Evolutionary conservation across 345 rosid genomes (phyloP), one percentile per base, ranked within the genome.

Genomic region (Clarkia xantiana): DNA sequence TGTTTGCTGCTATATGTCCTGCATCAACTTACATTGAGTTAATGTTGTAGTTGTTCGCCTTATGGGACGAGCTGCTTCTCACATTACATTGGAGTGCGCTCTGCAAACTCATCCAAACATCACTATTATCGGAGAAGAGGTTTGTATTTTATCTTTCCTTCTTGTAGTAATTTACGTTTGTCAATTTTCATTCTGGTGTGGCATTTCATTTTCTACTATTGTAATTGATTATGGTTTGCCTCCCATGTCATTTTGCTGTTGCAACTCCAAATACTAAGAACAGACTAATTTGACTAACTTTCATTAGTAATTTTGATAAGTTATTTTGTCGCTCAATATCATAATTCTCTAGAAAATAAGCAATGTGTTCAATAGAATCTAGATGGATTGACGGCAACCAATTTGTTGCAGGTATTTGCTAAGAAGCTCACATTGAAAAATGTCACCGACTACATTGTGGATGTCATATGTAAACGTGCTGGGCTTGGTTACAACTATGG

Each of bases 61-160:
- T 51, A 93, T 93, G 99, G 99, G 99, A 40, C 99, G 99, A 65
- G 95, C 89, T 18, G 98, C 98, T 57, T 91, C 98, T 18, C 98
- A 91, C 53, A 86, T 91, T 70, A 86, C 98, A 45, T 73, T 91
- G 55, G 96, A 91, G 67, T 86, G 98, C 47, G 98, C 98, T 61
- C 65, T 91, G 72, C 96, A 91, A 73, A 86, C 98, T 47, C 97
- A 86, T 65, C 96, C 97, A 1, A 90, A 86, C 68, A 75, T 91
- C 56, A 84, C 98, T 34, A 62, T 91, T 47, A 81, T 91, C 15
- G 98, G 98, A 56, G 98, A 91, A 74, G 98, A 91, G 98, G 96
- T 83, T 64, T 44, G n/a, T n/a, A n/a, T n/a, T n/a, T n/a, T n/a
- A n/a, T n/a, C n/a, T 47, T 46, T 6, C 47, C 10, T n/a, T n/a